Conservation (phyloP, 2,329 filamentous ascomycete species). For the Mycogone perniciosa region DNA sequence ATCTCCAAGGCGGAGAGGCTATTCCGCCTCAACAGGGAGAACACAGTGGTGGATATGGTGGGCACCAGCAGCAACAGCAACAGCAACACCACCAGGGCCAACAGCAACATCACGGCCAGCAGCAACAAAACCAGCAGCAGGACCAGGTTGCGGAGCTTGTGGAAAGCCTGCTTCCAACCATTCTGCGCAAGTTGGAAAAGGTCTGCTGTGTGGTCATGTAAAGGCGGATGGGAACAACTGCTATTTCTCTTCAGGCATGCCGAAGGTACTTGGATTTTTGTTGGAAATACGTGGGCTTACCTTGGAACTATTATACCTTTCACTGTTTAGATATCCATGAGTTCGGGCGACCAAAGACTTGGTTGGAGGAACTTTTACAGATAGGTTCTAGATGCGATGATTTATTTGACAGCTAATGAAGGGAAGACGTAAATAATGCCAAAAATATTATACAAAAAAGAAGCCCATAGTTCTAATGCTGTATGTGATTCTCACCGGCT, state of each 20-base stretch:
- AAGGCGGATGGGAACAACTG: conserved; percentile 12
- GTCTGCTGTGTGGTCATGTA: conserved; percentile 73
- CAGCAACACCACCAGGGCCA: conserved; percentile 23
- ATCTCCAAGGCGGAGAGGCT: conserved; percentile 68
- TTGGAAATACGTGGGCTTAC: not conserved
- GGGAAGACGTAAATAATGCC: not conserved
- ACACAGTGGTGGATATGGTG: conserved; percentile 29
- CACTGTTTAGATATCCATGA: not conserved
- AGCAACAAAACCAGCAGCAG: conserved; percentile 31
- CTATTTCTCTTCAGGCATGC: not conserved
- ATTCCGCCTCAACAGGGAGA: conserved; percentile 38
- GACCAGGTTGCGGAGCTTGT: conserved; percentile 55
- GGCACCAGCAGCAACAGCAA: conserved; percentile 26
- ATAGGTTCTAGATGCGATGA: not conserved
- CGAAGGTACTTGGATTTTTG: no score
- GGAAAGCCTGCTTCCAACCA: conserved; percentile 52
- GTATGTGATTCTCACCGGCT: not conserved
- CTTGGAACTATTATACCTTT: not conserved
- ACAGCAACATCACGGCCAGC: conserved; percentile 31
- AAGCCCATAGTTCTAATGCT: not conserved
- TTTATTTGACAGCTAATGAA: not conserved
- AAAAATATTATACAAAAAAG: not conserved
- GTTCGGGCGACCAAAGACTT: not conserved
- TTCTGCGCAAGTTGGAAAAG: conserved; percentile 60
- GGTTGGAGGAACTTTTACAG: not conserved